Percentiles rank a stretch among this genome's conserved stretches.
Conservation (phyloP, 1,284 basidiomycete species). For the Grifola frondosa region DNA sequence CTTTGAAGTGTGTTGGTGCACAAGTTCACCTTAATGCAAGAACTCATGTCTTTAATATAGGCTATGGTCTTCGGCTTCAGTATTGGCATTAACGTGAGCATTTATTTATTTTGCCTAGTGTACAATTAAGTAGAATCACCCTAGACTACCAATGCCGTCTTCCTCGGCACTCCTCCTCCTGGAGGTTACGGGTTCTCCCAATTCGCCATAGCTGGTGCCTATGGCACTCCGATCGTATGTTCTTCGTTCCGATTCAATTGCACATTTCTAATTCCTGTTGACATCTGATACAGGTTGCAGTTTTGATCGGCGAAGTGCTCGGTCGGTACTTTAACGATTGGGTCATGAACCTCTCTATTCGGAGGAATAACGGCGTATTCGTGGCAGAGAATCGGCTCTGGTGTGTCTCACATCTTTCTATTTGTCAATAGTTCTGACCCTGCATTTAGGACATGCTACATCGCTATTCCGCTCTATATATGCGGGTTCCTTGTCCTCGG, state of each 20-base stretch:
- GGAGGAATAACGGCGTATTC: slow-evolving; percentile 66
- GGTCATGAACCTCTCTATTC: slow-evolving; percentile 57
- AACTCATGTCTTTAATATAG: slow-evolving; percentile 27
- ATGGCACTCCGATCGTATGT: slow-evolving; percentile 64
- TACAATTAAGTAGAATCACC: neutral
- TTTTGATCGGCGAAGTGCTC: slow-evolving; percentile 65
- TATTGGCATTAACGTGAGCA: slow-evolving; percentile 69
- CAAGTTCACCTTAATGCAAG: neutral
- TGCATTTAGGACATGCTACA: slow-evolving; percentile 55
- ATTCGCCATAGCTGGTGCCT: slow-evolving; percentile 53
- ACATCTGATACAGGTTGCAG: slow-evolving; percentile 45
- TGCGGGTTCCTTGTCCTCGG: slow-evolving; percentile 65
- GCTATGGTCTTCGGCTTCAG: slow-evolving; percentile 65
- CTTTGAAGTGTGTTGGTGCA: slow-evolving; percentile 49
- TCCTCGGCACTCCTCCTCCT: slow-evolving; percentile 57
- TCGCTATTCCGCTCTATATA: slow-evolving; percentile 62
- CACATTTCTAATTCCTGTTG: neutral
- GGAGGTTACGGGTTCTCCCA: slow-evolving; percentile 58
- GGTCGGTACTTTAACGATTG: slow-evolving; percentile 70
- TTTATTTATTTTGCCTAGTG: neutral
- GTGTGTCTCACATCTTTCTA: slow-evolving; percentile 34
- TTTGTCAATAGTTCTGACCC: neutral
- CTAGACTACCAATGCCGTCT: slow-evolving; percentile 70
- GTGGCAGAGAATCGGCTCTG: slow-evolving; percentile 70
- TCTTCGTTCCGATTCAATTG: neutral